phyloP scores from a whole-genome alignment of 768 basidiomycete species.

The Boletus rufocinnamomeus region DNA sequence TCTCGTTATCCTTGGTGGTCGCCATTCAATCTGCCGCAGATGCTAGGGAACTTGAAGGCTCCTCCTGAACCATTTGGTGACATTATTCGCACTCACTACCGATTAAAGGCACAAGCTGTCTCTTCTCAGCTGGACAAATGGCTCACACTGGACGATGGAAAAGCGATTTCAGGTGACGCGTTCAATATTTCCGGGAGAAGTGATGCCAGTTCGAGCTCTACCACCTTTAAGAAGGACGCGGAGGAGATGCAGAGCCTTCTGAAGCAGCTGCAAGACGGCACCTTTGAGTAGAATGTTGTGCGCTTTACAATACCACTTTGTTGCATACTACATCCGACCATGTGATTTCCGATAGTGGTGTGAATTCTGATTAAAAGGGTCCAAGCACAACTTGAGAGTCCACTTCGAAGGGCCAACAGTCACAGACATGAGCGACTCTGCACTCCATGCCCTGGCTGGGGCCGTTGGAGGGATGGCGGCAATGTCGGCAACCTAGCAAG shows the following conservation, averaged over 20 bases:
- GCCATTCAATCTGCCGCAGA: constrained; percentile 44
- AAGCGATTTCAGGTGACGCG: constrained; percentile 55
- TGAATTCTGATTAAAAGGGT: not conserved
- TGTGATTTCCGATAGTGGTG: constrained; percentile 17
- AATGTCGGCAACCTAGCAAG: constrained; percentile 89
- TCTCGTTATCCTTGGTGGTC: constrained; percentile 5
- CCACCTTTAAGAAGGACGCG: constrained; percentile 68
- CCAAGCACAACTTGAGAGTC: not conserved
- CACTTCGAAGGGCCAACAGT: not conserved
- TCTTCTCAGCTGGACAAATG: constrained; percentile 76
- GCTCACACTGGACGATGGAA: constrained; percentile 76
- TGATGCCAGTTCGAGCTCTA: constrained; percentile 48
- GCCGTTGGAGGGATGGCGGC: constrained; percentile 88
- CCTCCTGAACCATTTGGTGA: constrained; percentile 86
- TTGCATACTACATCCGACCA: constrained; percentile 4
- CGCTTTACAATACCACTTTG: not conserved
- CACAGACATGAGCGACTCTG: constrained; percentile 65
- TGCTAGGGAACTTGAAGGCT: constrained; percentile 80
- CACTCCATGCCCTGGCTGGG: constrained; percentile 86
- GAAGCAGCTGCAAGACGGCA: constrained; percentile 42
- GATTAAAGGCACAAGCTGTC: constrained; percentile 76
- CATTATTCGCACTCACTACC: constrained; percentile 88
- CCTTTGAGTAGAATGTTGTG: constrained; percentile 17
- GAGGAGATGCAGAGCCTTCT: constrained; percentile 68
- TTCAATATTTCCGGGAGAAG: constrained; percentile 41